Evolutionary conservation across 768 basidiomycete species (phyloP), one percentile per base, ranked within the genome.

Genomic region (Xerocomellus amylosporus): DNA sequence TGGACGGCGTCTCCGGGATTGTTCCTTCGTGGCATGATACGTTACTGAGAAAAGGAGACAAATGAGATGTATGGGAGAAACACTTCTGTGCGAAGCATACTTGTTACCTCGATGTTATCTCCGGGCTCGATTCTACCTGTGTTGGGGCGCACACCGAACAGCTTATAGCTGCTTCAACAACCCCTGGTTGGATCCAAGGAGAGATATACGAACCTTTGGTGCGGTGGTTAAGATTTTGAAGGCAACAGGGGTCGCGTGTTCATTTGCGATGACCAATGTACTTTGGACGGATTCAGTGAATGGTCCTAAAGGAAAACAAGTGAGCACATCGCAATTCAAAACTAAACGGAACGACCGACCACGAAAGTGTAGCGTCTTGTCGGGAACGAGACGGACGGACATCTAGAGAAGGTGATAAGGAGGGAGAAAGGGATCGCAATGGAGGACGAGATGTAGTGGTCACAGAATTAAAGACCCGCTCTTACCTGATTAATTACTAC

Each of bases 211-310:
- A 51, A 90, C 92, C 83, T 94, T 97, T 3, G 94, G 94, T 17
- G 93, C 92, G 2, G 94, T 97, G 6, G 93, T 97, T 77, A 97
- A 97, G 75, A 98, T 93, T 74, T 98, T 98, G 87, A 95, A 97
- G n/a, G 91, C 93, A 58, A 97, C 82, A 24, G 93, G 90, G 61
- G 84, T 82, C 43, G 79, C 71, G 79, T 96, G 89, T 68, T 85
- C 79, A 74, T 98, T 98, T 51, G 86, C 77, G 66, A 98, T 86
- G 37, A 81, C 78, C 49, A 98, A 77, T 12, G 84, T 80, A 56
- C 86, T 86, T 72, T 90, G 93, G 64, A 91, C 89, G 64, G 90
- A 82, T 62, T 81, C 80, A 6, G 92, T 92, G 66, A 97, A 83
- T 4, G 95, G 94, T 65, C 94, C 95, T 98, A 68, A n/a, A n/a